Percentiles rank a stretch among this genome's conserved stretches.
phyloP scores from a whole-genome alignment of 2,329 filamentous ascomycete species.

The Colletotrichum sp. region DNA sequence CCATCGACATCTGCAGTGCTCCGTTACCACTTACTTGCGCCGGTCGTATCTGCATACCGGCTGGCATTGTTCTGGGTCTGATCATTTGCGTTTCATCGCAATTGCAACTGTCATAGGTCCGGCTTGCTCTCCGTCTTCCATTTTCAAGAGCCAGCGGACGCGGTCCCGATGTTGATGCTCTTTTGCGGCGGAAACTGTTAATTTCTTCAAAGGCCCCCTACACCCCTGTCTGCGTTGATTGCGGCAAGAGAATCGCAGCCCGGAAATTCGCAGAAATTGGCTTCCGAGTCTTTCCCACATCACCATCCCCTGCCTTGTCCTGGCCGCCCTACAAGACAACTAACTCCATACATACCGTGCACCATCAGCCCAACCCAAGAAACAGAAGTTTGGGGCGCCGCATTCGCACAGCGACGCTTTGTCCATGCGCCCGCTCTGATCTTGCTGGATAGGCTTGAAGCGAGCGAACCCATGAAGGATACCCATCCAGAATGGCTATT shows the following conservation, averaged over 20 bases:
- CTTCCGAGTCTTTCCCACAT: not conserved
- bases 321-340: not conserved
- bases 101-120: not conserved
- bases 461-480: not conserved
- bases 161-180: not conserved
- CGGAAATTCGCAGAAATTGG: not conserved
- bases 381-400: not conserved
- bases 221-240: not conserved
- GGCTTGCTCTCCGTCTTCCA: not conserved
- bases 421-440: not conserved
- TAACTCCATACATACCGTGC: constrained; percentile 5
- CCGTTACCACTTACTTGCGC: not conserved
- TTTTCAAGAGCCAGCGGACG: not conserved
- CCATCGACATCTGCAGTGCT: not conserved
- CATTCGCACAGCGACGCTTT: not conserved
- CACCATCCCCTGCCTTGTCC: not conserved
- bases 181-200: not conserved
- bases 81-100: not conserved
- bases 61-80: not conserved
- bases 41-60: not conserved
- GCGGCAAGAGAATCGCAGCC: not conserved
- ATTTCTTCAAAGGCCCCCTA: not conserved
- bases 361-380: not conserved
- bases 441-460: not conserved
- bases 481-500: not conserved